These are phyloP conservation scores for Sugiyamaella grinbergsii DNA, from an alignment of 1,139 yeast genomes.

Conservation along the genomic window DNA sequence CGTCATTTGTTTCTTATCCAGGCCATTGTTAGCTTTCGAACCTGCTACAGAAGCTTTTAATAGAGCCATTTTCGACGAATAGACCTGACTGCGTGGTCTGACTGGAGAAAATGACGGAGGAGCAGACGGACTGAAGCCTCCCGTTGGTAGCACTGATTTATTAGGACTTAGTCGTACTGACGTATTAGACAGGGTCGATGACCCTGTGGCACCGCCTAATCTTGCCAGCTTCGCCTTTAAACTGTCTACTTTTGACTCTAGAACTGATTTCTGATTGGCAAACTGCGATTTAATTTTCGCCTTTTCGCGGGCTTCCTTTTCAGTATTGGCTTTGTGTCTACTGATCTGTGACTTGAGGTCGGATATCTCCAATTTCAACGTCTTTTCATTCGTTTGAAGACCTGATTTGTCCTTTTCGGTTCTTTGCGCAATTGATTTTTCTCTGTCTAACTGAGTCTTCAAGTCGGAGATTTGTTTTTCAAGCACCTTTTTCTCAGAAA, in stretches of 20 bases:
- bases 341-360: slow-evolving; percentile 27
- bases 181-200: slow-evolving; percentile 9
- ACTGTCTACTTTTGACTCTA: slow-evolving; percentile 29
- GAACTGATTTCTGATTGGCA: slow-evolving; percentile 28
- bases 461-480: slow-evolving; percentile 12
- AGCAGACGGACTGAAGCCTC: slow-evolving; percentile 6
- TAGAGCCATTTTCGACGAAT: slow-evolving; percentile 4
- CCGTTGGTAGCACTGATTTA: background rate
- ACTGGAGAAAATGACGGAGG: slow-evolving; percentile 17
- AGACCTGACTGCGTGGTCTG: background rate
- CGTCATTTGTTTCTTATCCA: too few relatives aligned
- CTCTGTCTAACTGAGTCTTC: slow-evolving; percentile 22
- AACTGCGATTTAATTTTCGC: slow-evolving; percentile 27
- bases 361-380: slow-evolving; percentile 26
- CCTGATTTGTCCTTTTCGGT: slow-evolving; percentile 23
- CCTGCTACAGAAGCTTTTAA: background rate
- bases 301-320: slow-evolving; percentile 28
- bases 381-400: slow-evolving; percentile 22
- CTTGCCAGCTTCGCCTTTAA: slow-evolving; percentile 24
- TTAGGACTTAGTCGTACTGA: slow-evolving; percentile 7
- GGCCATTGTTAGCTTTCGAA: too few relatives aligned
- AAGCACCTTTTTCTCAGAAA: slow-evolving; percentile 6
- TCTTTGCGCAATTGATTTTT: slow-evolving; percentile 19
- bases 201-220: slow-evolving; percentile 2
- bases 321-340: slow-evolving; percentile 25